Conservation (phyloP, 2,329 filamentous ascomycete genomes). For the Knufia petricola region DNA sequence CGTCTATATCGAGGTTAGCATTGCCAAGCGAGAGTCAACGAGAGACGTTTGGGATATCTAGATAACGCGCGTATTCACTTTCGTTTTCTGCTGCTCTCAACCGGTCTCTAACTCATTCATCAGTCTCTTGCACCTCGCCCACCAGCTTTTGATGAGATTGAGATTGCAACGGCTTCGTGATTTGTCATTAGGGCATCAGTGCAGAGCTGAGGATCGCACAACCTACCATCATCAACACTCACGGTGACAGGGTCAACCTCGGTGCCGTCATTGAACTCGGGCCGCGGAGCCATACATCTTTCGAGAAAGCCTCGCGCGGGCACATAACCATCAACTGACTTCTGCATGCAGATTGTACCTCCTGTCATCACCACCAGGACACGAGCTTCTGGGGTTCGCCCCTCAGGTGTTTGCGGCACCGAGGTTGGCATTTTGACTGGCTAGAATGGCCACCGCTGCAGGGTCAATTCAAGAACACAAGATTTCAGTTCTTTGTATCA, state of each 20-base stretch:
- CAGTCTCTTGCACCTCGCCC: not conserved
- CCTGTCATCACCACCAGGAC: constrained; percentile 88
- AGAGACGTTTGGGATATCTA: too few species aligned
- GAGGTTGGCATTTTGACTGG: constrained; percentile 8
- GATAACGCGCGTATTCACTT: too few species aligned
- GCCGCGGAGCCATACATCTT: constrained; percentile 68
- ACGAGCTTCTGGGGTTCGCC: constrained; percentile 55
- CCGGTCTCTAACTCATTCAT: too few species aligned
- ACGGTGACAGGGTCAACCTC: constrained; percentile 47
- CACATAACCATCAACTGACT: constrained; percentile 66
- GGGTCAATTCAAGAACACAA: not conserved
- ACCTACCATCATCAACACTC: constrained; percentile 35
- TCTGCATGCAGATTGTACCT: constrained; percentile 75
- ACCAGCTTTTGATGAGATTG: not conserved
- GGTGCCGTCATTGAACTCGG: constrained; percentile 74
- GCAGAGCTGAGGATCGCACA: not conserved
- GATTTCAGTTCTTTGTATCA: constrained; percentile 2
- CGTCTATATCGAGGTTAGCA: constrained; percentile 1
- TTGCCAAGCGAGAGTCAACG: not conserved
- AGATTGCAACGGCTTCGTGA: not conserved
- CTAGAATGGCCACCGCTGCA: not conserved
- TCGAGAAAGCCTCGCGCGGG: constrained; percentile 74
- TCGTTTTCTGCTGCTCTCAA: too few species aligned
- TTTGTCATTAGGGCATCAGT: constrained; percentile 29
- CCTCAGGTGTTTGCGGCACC: constrained; percentile 10